Conservation (phyloP, 768 basidiomycete species). For the Trametopsis cervina region DNA sequence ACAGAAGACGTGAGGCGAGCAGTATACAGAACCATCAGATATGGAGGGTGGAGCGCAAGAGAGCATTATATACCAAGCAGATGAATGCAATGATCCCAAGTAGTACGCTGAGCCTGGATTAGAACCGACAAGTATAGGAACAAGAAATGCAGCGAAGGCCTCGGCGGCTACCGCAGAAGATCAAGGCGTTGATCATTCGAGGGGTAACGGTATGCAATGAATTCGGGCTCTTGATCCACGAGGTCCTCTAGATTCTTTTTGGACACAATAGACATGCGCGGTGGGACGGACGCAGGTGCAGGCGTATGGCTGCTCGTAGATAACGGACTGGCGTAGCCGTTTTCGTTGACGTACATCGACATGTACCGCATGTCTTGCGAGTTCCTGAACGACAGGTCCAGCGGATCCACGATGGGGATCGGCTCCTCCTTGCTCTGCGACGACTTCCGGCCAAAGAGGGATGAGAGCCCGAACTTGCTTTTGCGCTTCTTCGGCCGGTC, state of each 20-base stretch:
- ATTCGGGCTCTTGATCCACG: slow-evolving; percentile 80
- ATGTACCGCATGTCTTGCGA: slow-evolving; percentile 39
- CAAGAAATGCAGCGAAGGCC: too few species aligned
- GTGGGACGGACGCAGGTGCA: slow-evolving; percentile 11
- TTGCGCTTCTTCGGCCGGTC: slow-evolving; percentile 46
- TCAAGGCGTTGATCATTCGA: slow-evolving; percentile 67
- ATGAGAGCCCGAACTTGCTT: slow-evolving; percentile 64
- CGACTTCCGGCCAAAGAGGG: slow-evolving; percentile 54
- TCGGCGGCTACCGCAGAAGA: slow-evolving; percentile 40
- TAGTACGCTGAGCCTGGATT: not conserved
- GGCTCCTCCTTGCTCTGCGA: slow-evolving; percentile 11
- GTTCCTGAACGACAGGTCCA: slow-evolving; percentile 21
- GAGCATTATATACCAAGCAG: not conserved
- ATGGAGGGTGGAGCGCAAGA: not conserved
- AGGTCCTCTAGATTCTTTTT: slow-evolving; percentile 70
- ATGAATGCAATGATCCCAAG: not conserved
- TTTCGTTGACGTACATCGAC: slow-evolving; percentile 15
- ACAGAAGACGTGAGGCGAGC: not conserved
- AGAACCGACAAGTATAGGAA: too few species aligned
- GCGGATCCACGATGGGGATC: not conserved
- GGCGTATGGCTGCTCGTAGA: slow-evolving; percentile 36
- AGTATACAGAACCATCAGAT: not conserved
- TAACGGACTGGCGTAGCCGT: slow-evolving; percentile 42
- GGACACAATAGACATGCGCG: slow-evolving; percentile 58
- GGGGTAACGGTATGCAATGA: slow-evolving; percentile 84